A percentile compares a stretch with the other conserved stretches of the same genome.
These are phyloP conservation scores for Coemansia sp. DNA, from an alignment of 192 early-diverging fungal species.

Conservation along the genomic window DNA sequence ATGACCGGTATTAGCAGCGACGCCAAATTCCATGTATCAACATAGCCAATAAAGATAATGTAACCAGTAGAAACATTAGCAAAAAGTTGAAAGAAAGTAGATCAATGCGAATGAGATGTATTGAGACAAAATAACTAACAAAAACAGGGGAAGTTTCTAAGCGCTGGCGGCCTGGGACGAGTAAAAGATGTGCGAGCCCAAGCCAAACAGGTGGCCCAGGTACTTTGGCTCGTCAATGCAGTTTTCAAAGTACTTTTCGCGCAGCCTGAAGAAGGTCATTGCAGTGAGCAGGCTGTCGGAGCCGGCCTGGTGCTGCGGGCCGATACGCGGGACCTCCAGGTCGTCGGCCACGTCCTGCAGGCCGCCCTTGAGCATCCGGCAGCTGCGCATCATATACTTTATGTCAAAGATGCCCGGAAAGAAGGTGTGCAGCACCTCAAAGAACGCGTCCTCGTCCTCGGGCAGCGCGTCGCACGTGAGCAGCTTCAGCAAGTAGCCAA, in stretches of 20 bases:
- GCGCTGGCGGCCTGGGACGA: not conserved
- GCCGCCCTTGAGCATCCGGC: slow-evolving; percentile 94
- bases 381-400: slow-evolving; percentile 97
- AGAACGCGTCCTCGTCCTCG: slow-evolving; percentile 93
- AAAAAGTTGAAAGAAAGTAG: not conserved
- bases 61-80: not conserved
- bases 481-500: slow-evolving; percentile 97
- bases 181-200: slow-evolving; percentile 38
- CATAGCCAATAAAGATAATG: not conserved
- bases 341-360: slow-evolving; percentile 98
- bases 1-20: not conserved
- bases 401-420: slow-evolving; percentile 99
- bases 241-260: slow-evolving; percentile 95
- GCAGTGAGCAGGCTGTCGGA: slow-evolving; percentile 94
- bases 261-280: slow-evolving; percentile 99
- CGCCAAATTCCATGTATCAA: not conserved
- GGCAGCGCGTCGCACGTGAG: slow-evolving; percentile 89
- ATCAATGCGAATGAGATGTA: not conserved
- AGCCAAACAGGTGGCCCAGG: slow-evolving; percentile 56
- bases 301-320: slow-evolving; percentile 98
- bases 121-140: not conserved
- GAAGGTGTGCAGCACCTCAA: slow-evolving; percentile 84
- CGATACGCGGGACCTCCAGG: slow-evolving; percentile 86
- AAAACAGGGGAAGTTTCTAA: not conserved
- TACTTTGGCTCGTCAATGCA: slow-evolving; percentile 92